A percentile compares a stretch with the other conserved stretches of the same genome.
phyloP scores from a whole-genome alignment of 2,329 filamentous ascomycete species.

The Nannizzia gypsea region DNA sequence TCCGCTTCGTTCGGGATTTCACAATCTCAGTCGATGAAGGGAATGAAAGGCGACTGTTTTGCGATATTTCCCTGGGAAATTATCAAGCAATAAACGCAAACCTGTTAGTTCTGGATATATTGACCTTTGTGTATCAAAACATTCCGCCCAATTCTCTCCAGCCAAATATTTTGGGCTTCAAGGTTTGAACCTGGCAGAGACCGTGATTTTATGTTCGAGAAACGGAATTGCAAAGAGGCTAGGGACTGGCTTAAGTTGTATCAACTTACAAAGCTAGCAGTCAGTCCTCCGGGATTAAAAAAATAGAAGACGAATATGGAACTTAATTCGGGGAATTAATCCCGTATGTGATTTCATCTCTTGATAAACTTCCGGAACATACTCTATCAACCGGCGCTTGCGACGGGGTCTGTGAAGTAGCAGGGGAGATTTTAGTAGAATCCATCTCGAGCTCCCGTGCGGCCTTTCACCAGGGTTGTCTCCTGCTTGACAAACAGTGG shows the following conservation, averaged over 20 bases:
- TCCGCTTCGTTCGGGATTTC: too few relatives aligned
- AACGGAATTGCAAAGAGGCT: not conserved
- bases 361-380: not conserved
- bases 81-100: not conserved
- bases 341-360: not conserved
- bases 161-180: constrained; percentile 3
- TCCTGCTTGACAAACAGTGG: not conserved
- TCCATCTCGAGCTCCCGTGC: not conserved
- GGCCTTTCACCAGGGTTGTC: not conserved
- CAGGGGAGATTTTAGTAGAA: not conserved
- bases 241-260: constrained; percentile 1
- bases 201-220: not conserved
- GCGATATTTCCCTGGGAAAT: not conserved
- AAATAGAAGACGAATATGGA: constrained; percentile 1
- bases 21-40: too few relatives aligned
- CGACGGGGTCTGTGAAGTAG: not conserved
- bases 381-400: not conserved
- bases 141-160: not conserved
- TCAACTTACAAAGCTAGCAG: not conserved
- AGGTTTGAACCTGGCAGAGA: not conserved
- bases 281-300: not conserved
- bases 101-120: not conserved
- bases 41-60: not conserved
- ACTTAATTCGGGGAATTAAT: not conserved
- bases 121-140: not conserved